Conservation (phyloP, 345 rosid species). For the Arabis alpina region DNA sequence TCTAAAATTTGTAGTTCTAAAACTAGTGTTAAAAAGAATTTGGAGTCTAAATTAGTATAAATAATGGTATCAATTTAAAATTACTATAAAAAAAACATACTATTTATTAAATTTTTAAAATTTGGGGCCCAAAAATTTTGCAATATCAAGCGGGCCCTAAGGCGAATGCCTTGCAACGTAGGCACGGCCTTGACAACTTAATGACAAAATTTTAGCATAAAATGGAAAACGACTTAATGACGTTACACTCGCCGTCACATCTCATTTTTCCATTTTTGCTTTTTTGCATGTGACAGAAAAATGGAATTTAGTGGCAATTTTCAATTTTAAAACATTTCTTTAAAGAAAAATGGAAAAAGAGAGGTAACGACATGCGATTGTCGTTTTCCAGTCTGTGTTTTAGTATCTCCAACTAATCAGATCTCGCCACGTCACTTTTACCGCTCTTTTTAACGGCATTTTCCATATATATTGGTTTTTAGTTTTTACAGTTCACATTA, state of each 20-base stretch:
- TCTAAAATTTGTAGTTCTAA: no score
- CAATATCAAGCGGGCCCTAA: no score
- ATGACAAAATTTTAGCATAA: no score
- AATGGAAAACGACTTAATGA: background rate
- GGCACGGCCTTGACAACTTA: no score
- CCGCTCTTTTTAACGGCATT: background rate
- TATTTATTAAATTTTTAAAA: no score
- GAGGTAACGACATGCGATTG: constrained; percentile 28
- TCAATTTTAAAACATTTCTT: background rate
- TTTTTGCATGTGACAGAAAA: constrained; percentile 24
- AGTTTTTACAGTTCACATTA: background rate
- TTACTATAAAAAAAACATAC: no score
- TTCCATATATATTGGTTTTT: background rate
- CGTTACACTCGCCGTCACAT: constrained; percentile 3
- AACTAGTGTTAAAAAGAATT: no score
- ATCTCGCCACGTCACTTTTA: constrained; percentile 9
- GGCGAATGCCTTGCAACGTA: no score
- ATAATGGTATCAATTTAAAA: no score
- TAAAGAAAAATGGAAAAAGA: no score
- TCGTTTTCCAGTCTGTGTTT: constrained; percentile 40
- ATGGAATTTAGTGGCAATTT: background rate
- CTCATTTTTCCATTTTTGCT: background rate
- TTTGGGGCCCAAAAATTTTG: no score
- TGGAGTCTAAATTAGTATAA: no score
- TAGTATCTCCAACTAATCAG: constrained; percentile 22